Base-by-base conservation (phyloP, 2,329 filamentous ascomycete species). In the Claviceps sp. region DNA sequence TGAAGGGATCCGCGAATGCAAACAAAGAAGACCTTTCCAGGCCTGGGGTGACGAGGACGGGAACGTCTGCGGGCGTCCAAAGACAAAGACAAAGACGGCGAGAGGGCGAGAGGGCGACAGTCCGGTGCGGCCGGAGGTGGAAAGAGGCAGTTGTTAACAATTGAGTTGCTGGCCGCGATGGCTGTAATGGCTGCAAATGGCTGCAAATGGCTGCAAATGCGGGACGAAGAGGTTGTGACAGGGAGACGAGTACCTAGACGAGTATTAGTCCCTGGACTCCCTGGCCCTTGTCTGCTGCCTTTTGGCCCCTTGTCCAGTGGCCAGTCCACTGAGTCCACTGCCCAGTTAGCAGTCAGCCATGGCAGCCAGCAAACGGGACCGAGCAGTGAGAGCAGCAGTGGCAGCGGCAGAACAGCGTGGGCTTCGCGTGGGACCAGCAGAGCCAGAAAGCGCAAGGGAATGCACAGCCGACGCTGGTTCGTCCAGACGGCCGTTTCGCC, bases 401-500 rank as follows among this genome's bases (percentile, higher is more conserved):
- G 37, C 24, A 22, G 41, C n/a, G 46, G 24, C 40, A 42, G 40
- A 26, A 26, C 40, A 41, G 38, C n/a, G 24, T 7, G 36, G 9
- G 24, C 24, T 24, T 5, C 24, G 24, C 24, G 24, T 24, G 24
- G 24, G 24, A 24, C 24, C 24, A 41, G 54, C 52, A 54, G 53
- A 36, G 50, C 52, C 40, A 60, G 58, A 57, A 11, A 57, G 50
- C 50, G 54, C 56, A 47, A 52, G 55, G 55, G 56, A 52, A 55
- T 53, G 48, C 52, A 58, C 54, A 49, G 49, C 47, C 30, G 46
- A 53, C 57, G 58, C 61, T 67, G 67, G 65, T 67, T 67, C 65
- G 65, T 64, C 66, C 61, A 66, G 63, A 68, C 75, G 75, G 75
- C 74, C 72, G 65, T 75, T 73, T 77, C 65, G 68, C 74, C 75